Conservation (phyloP, 441 rosid genomes). For the Aleurites moluccanus region DNA sequence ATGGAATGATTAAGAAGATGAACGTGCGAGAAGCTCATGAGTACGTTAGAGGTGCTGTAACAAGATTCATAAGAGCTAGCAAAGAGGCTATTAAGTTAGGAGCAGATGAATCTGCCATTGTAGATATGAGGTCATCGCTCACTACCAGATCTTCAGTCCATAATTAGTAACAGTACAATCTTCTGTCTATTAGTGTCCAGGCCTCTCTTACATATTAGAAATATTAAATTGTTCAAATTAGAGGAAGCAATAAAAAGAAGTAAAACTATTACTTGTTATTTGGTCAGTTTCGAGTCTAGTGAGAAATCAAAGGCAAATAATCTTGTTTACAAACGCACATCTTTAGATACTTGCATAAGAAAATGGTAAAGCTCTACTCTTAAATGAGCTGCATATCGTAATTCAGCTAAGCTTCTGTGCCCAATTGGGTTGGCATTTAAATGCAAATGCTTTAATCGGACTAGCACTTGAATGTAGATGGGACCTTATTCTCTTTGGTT, state of each 20-base stretch:
- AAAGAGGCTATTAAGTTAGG: slow-evolving; percentile 84
- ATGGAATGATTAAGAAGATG: slow-evolving; percentile 76
- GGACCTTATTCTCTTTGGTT: not conserved
- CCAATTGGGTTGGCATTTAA: not conserved
- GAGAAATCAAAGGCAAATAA: not conserved
- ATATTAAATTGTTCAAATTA: slow-evolving; percentile 1
- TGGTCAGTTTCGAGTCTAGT: not conserved
- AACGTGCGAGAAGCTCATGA: slow-evolving; percentile 74
- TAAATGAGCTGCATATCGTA: not conserved
- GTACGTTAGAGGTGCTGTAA: slow-evolving; percentile 63
- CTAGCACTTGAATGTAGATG: slow-evolving; percentile 10
- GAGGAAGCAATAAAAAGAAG: not conserved
- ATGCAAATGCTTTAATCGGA: not conserved
- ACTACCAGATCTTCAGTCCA: slow-evolving; percentile 64
- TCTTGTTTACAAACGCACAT: not conserved
- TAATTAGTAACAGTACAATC: slow-evolving; percentile 23
- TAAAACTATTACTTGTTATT: not conserved
- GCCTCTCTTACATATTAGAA: slow-evolving; percentile 9
- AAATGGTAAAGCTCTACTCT: not conserved
- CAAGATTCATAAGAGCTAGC: slow-evolving; percentile 81
- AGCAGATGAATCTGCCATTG: slow-evolving; percentile 84
- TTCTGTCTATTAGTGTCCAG: not conserved
- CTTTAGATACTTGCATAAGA: not conserved
- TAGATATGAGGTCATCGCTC: slow-evolving; percentile 82
- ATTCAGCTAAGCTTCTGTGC: not conserved